Conservation (phyloP, 148 eudicot species). For the Persicaria maculosa region DNA sequence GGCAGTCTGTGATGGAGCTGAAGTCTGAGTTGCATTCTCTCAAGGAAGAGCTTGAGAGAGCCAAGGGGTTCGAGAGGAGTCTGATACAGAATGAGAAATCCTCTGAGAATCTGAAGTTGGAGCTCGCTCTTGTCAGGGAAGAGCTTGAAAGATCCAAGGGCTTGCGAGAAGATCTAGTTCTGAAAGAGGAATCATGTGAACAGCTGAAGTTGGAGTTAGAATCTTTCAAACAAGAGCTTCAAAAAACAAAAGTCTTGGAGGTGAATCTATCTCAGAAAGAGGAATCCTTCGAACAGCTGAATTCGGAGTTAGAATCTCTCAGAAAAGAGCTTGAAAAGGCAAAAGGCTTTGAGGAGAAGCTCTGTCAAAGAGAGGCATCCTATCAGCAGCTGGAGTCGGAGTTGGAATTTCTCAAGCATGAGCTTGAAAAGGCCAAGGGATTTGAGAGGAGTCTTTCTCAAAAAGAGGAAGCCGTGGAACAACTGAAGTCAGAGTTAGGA, state of each 20-base stretch:
- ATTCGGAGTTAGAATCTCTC: constrained; percentile 41
- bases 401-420: constrained; percentile 61
- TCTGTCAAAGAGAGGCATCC: constrained; percentile 14
- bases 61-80: constrained; percentile 37
- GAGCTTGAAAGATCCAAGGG: constrained; percentile 22
- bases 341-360: constrained; percentile 43
- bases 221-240: constrained; percentile 20
- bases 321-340: constrained; percentile 44
- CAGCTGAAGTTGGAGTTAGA: constrained; percentile 21
- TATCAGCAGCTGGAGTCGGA: constrained; percentile 47
- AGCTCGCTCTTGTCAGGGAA: constrained; percentile 15
- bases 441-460: not conserved
- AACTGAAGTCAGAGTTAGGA: constrained; percentile 6
- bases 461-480: not conserved
- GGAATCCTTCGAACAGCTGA: constrained; percentile 28
- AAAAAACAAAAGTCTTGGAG: constrained; percentile 15
- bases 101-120: constrained; percentile 22
- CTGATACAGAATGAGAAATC: constrained; percentile 31
- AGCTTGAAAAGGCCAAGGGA: constrained; percentile 21
- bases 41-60: constrained; percentile 43
- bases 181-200: constrained; percentile 22
- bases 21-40: constrained; percentile 49
- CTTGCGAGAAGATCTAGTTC: constrained; percentile 22
- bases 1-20: constrained; percentile 37
- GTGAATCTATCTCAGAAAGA: constrained; percentile 27